Base-by-base conservation (phyloP, 2,329 filamentous ascomycete genomes). In the Epichloe sp. region DNA sequence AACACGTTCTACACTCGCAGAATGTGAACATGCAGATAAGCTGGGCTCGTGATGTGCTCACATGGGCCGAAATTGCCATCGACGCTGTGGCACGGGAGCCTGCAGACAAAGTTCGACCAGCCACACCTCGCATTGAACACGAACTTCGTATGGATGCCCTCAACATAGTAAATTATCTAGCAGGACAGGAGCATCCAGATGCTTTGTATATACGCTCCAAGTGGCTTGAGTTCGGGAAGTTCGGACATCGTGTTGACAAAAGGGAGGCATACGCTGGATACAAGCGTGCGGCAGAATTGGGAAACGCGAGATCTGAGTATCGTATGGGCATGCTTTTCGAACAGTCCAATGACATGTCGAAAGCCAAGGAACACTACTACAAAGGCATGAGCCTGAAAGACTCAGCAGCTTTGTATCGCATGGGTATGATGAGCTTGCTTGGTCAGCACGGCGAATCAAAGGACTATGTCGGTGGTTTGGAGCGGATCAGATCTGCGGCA, bases 321-420 rank as follows among this genome's bases (percentile, higher is more conserved):
- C 82, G 93, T 45, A 95, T 98, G 71, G 93, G 93, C 55, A 98
- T 97, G 91, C 85, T 96, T 52, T 97, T 90, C 65, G 93, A 98
- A 69, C 89, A 86, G 65, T 91, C 89, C 4, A 95, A 95, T 63
- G 91, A 98, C 62, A 84, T 89, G 54, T 78, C 83, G 55, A 96
- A 95, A 66, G 93, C 93, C 5, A 82, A 96, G 62, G 83, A 85
- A 61, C 90, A 97, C 67, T 98, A 97, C 68, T 82, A 88, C 57
- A 78, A 80, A 46, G 93, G 93, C 47, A 82, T 93, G 47, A 78
- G 81, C 47, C 73, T 83, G 58, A 82, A 83, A 23, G 93, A 98
- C 69, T 95, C 93, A 15, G 93, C 93, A 3, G 90, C 89, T 5
- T 85, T 73, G 53, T 80, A 90, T 70, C 83, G 93, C 53, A 73